Evolutionary conservation across 352 stramenopile genomes (phyloP).

Genomic region (Phytophthora fragariaefolia): DNA sequence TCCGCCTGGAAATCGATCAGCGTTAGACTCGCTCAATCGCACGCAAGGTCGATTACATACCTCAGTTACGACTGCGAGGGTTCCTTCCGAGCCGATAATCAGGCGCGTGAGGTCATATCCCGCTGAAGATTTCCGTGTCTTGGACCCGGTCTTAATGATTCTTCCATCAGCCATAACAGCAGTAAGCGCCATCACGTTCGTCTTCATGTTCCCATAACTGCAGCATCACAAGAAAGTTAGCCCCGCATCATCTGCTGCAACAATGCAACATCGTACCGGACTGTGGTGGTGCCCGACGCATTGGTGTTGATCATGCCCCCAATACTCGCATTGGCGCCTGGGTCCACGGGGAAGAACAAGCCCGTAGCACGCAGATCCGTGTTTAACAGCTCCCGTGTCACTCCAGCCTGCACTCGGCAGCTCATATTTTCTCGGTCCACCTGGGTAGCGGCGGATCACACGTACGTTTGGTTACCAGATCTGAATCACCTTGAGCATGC

Average conservation of each 20-base stretch:
- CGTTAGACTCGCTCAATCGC: not conserved
- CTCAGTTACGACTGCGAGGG: slow-evolving; percentile 96
- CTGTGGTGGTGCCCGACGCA: slow-evolving; percentile 86
- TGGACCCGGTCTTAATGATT: slow-evolving; percentile 89
- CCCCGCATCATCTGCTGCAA: no score
- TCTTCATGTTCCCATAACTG: slow-evolving; percentile 96
- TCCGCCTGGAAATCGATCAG: slow-evolving; percentile 56
- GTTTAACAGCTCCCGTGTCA: slow-evolving; percentile 94
- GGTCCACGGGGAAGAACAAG: slow-evolving; percentile 97
- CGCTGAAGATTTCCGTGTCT: slow-evolving; percentile 94
- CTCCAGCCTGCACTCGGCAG: slow-evolving; percentile 92
- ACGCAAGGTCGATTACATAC: slow-evolving; percentile 18
- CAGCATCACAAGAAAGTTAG: not conserved
- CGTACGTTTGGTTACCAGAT: not conserved
- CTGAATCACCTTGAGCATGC: not conserved
- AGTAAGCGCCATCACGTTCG: slow-evolving; percentile 94
- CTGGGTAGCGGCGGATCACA: no score
- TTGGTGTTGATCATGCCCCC: slow-evolving; percentile 94
- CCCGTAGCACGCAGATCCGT: slow-evolving; percentile 82
- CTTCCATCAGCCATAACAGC: slow-evolving; percentile 91
- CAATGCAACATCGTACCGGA: slow-evolving; percentile 21
- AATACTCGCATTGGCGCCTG: slow-evolving; percentile 94
- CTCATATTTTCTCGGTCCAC: slow-evolving; percentile 61
- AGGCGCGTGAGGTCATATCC: slow-evolving; percentile 96
- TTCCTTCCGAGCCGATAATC: slow-evolving; percentile 96